Conservation (phyloP, 1,284 basidiomycete genomes). For the Ceratobasidium sp. region DNA sequence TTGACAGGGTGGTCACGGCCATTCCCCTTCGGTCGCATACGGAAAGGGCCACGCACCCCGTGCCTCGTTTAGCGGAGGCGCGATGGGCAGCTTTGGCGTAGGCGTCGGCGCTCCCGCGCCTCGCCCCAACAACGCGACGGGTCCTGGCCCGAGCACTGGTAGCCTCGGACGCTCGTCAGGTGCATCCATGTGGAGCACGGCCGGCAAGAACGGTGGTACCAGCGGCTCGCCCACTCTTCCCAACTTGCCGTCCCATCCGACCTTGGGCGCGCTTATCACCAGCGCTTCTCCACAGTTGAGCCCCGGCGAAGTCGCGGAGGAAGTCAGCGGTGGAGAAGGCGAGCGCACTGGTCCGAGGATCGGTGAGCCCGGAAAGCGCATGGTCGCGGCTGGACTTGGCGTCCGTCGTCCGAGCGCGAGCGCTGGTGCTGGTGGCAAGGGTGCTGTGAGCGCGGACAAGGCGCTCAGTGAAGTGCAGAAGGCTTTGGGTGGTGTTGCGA, state of each 20-base stretch:
- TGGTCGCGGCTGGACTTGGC: conserved; percentile 84
- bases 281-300: conserved; percentile 68
- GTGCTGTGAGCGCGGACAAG: conserved; percentile 66
- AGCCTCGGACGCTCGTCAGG: conserved; percentile 47
- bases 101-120: conserved; percentile 10
- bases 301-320: conserved; percentile 59
- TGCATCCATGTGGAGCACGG: conserved; percentile 44
- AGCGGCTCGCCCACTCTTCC: conserved; percentile 78
- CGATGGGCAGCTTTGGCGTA: conserved; percentile 44
- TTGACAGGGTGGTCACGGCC: conserved; percentile 22
- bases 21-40: conserved; percentile 42
- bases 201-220: conserved; percentile 11
- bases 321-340: conserved; percentile 61
- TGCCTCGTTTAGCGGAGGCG: conserved; percentile 67
- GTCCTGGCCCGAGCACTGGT: conserved; percentile 58
- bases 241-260: conserved; percentile 80
- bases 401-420: conserved; percentile 79
- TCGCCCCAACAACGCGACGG: conserved; percentile 63
- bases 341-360: conserved; percentile 67
- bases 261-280: conserved; percentile 82
- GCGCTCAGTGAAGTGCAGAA: conserved; percentile 79
- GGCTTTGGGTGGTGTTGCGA: conserved; percentile 78
- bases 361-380: conserved; percentile 84
- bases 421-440: conserved; percentile 35
- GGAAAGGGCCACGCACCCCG: conserved; percentile 71